A percentile compares a stretch with the other conserved stretches of the same genome.
These are phyloP conservation scores for Beauveria sp. DNA, from an alignment of 2,329 filamentous ascomycete species.

Conservation along the genomic window DNA sequence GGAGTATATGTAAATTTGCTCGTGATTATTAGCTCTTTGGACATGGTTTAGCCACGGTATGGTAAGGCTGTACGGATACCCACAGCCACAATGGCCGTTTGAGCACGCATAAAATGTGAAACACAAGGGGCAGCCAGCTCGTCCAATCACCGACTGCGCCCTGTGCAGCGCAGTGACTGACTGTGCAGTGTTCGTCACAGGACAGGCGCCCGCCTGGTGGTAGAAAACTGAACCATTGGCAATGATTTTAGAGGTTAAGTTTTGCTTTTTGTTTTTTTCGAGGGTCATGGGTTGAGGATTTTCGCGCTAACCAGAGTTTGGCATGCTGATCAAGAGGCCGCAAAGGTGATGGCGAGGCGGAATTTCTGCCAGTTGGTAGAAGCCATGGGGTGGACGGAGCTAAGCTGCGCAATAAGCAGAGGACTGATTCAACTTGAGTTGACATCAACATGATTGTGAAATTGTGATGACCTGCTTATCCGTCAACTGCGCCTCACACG, in stretches of 20 bases:
- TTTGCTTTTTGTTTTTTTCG: neutral
- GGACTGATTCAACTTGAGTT: neutral
- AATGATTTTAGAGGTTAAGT: neutral
- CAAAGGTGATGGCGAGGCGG: too few relatives aligned
- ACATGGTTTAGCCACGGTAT: neutral
- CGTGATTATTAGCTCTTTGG: neutral
- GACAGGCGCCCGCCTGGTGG: neutral
- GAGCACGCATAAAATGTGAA: constrained; percentile 3
- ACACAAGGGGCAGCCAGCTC: neutral
- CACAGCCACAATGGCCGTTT: constrained; percentile 1
- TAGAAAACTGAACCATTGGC: neutral
- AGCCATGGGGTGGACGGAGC: neutral
- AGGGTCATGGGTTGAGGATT: neutral
- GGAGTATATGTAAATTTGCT: neutral
- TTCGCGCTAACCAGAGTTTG: neutral
- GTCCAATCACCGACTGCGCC: neutral
- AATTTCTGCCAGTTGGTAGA: too few relatives aligned
- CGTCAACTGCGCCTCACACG: neutral
- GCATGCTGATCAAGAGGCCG: too few relatives aligned
- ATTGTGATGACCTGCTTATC: too few relatives aligned
- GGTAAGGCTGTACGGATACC: neutral
- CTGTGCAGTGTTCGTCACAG: neutral
- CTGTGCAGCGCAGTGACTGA: neutral
- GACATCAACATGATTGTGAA: neutral
- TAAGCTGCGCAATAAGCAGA: too few relatives aligned